These are phyloP conservation scores for Trametes cubensis DNA, from an alignment of 768 basidiomycete genomes.

Conservation along the genomic window DNA sequence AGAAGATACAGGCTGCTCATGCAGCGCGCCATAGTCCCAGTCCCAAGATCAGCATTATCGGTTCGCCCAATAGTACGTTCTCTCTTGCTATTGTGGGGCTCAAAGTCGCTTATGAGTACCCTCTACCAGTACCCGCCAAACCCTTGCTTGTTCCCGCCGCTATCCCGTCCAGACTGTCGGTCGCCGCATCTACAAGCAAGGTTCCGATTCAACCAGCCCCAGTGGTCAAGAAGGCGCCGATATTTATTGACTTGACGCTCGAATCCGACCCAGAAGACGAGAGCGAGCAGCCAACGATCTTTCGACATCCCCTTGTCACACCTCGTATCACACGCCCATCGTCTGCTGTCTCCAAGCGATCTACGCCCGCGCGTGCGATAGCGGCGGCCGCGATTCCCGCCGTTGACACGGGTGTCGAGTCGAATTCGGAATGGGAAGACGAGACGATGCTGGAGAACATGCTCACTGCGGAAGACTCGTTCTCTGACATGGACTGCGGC, in stretches of 20 bases:
- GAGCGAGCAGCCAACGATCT: background rate
- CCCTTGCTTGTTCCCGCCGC: background rate
- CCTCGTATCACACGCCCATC: constrained; percentile 16
- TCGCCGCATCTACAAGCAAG: constrained; percentile 1
- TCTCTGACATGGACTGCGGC: constrained; percentile 26
- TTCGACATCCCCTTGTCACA: constrained; percentile 21
- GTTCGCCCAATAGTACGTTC: constrained; percentile 11
- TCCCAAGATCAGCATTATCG: constrained; percentile 3
- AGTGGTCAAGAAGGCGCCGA: constrained; percentile 13
- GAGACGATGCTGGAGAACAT: constrained; percentile 26
- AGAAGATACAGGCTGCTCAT: constrained; percentile 10
- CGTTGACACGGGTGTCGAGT: background rate
- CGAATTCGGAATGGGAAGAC: constrained; percentile 18
- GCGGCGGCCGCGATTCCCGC: background rate
- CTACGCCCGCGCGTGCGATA: constrained; percentile 1
- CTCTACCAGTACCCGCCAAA: background rate
- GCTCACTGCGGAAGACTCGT: constrained; percentile 15
- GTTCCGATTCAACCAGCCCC: background rate
- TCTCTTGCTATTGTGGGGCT: background rate
- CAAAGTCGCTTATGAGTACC: too few species aligned
- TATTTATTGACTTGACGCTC: constrained; percentile 25
- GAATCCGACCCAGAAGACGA: constrained; percentile 22
- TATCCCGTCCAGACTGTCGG: background rate
- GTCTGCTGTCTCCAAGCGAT: constrained; percentile 10
- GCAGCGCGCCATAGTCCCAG: constrained; percentile 5